Evolutionary conservation across 257 asterid species (phyloP).

Genomic region (Cynanchum wilfordii): DNA sequence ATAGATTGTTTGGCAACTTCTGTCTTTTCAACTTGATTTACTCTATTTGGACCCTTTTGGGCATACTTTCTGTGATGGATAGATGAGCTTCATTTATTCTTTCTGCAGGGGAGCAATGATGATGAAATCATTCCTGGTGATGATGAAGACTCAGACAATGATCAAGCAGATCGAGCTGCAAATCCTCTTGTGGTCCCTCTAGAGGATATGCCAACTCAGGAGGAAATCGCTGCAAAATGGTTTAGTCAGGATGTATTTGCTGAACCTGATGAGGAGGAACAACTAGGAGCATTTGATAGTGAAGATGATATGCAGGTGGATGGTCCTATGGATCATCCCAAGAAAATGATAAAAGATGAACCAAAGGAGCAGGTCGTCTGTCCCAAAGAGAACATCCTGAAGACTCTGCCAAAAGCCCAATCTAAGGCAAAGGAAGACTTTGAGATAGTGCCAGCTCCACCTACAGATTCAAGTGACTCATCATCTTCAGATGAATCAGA

Average conservation of each 20-base stretch:
- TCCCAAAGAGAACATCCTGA: conserved; percentile 13
- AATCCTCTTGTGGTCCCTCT: conserved; percentile 85
- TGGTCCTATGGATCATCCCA: conserved; percentile 15
- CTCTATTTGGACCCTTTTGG: background rate
- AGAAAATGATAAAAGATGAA: conserved; percentile 21
- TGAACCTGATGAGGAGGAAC: conserved; percentile 53
- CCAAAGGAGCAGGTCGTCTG: conserved; percentile 20
- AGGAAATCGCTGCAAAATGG: conserved; percentile 81
- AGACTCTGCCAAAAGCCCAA: conserved; percentile 11
- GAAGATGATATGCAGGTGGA: conserved; percentile 71
- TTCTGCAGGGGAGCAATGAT: conserved; percentile 47
- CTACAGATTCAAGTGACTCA: conserved; percentile 64
- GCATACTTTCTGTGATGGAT: background rate
- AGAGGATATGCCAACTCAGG: conserved; percentile 64
- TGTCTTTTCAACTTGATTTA: background rate
- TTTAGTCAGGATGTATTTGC: conserved; percentile 84
- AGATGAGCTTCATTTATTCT: background rate
- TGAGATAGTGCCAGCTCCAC: conserved; percentile 86
- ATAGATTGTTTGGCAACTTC: background rate
- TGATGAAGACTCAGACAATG: conserved; percentile 72
- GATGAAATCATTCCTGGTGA: conserved; percentile 40
- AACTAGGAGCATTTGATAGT: conserved; percentile 42
- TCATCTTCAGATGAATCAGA: conserved; percentile 70
- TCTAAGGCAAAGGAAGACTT: conserved; percentile 41
- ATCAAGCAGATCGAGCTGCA: conserved; percentile 40